phyloP scores from a whole-genome alignment of 352 stramenopile genomes.

The Globisporangium spiculum region DNA sequence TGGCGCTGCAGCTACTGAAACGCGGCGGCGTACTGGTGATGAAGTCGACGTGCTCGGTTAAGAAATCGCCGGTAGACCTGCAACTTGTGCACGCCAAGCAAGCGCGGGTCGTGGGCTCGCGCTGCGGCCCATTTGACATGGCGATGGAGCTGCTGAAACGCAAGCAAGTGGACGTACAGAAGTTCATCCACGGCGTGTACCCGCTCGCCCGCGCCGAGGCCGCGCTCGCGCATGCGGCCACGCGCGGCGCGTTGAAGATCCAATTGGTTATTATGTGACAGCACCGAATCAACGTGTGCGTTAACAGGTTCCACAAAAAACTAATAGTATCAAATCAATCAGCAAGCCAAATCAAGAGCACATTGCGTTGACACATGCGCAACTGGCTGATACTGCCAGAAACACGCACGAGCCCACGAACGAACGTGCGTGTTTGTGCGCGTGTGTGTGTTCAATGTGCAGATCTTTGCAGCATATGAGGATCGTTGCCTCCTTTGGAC shows the following conservation, averaged over 20 bases:
- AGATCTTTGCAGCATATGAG: neutral
- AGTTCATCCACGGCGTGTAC: slow-evolving; percentile 64
- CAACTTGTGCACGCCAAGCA: slow-evolving; percentile 34
- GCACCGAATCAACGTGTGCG: neutral
- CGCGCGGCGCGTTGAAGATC: slow-evolving; percentile 58
- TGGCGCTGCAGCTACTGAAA: slow-evolving; percentile 41
- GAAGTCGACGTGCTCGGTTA: slow-evolving; percentile 50
- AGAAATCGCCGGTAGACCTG: slow-evolving; percentile 30
- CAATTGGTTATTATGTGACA: slow-evolving; percentile 39
- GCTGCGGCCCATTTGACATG: slow-evolving; percentile 60
- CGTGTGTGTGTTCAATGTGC: neutral
- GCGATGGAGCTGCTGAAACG: slow-evolving; percentile 51
- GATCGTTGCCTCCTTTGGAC: neutral
- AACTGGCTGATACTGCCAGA: neutral
- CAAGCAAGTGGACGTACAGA: slow-evolving; percentile 54
- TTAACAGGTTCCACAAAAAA: neutral
- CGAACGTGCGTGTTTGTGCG: neutral
- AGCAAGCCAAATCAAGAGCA: neutral
- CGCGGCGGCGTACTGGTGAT: slow-evolving; percentile 38
- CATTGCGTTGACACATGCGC: neutral
- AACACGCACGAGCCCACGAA: neutral
- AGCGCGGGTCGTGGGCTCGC: slow-evolving; percentile 54
- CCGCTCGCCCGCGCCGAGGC: slow-evolving; percentile 44
- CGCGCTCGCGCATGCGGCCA: slow-evolving; percentile 45
- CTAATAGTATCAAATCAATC: neutral